Evolutionary conservation across 2,329 filamentous ascomycete species (phyloP).

Genomic region (Talaromyces islandicus): DNA sequence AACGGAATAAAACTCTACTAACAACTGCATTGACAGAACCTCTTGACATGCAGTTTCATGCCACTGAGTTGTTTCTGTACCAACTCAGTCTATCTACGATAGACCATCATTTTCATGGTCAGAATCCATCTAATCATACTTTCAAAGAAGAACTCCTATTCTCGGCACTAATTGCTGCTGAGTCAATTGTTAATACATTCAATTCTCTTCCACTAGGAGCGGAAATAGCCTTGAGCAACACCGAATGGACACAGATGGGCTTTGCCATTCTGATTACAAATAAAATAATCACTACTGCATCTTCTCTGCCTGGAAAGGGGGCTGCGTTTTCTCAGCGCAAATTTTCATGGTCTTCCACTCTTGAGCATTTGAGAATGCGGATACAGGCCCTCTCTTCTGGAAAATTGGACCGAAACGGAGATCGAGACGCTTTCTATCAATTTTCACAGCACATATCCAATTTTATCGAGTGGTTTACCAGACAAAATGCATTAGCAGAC

Average conservation of each 20-base stretch:
- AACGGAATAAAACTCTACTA: slow-evolving; percentile 10
- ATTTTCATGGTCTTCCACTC: not conserved
- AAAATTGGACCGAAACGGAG: not conserved
- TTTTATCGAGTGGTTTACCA: not conserved
- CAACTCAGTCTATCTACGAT: slow-evolving; percentile 30
- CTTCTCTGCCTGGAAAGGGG: not conserved
- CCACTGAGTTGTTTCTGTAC: slow-evolving; percentile 34
- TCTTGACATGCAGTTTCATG: slow-evolving; percentile 35
- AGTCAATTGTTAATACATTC: slow-evolving; percentile 23
- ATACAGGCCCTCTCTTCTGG: not conserved
- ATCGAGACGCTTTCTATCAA: not conserved
- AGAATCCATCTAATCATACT: not conserved
- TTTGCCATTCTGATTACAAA: slow-evolving; percentile 23
- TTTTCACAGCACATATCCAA: not conserved
- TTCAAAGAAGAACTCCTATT: slow-evolving; percentile 7
- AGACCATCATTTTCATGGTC: slow-evolving; percentile 8
- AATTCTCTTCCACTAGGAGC: slow-evolving; percentile 27
- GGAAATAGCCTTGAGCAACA: slow-evolving; percentile 32
- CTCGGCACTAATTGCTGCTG: slow-evolving; percentile 18
- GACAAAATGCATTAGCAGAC: not conserved
- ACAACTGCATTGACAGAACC: slow-evolving; percentile 26
- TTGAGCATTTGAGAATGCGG: not conserved
- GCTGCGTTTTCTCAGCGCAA: not conserved
- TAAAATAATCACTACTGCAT: slow-evolving; percentile 13
- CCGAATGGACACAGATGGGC: slow-evolving; percentile 36